Percentiles rank a stretch among this genome's conserved stretches.
These are phyloP conservation scores for Rhizoclosmatium sp. DNA, from an alignment of 192 early-diverging fungal species.

Conservation along the genomic window DNA sequence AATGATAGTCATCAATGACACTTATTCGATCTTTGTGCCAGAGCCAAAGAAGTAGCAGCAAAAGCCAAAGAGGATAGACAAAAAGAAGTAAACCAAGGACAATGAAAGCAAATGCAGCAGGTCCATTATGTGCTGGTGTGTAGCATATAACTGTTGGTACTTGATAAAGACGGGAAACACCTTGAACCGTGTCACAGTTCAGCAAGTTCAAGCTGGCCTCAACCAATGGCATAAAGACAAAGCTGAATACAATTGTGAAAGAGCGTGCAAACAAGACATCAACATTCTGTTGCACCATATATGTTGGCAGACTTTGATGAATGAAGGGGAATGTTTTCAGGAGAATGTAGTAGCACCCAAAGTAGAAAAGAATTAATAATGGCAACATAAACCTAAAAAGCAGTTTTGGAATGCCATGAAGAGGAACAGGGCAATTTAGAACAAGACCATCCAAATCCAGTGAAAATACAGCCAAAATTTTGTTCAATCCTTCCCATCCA, in stretches of 20 bases:
- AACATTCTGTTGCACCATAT: constrained; percentile 10
- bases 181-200: constrained; percentile 23
- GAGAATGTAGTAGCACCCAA: constrained; percentile 3
- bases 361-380: constrained; percentile 6
- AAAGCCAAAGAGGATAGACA: constrained; percentile 16
- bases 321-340: not conserved
- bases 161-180: not conserved
- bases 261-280: constrained; percentile 18
- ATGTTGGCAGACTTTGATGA: constrained; percentile 3
- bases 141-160: constrained; percentile 29
- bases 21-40: not conserved
- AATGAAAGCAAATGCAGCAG: constrained; percentile 18
- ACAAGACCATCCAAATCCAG: constrained; percentile 37
- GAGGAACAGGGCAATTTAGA: constrained; percentile 21
- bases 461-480: constrained; percentile 23
- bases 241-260: constrained; percentile 15
- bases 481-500: constrained; percentile 13
- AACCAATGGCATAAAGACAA: constrained; percentile 31
- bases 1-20: not conserved
- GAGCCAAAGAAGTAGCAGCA: constrained; percentile 14
- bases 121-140: constrained; percentile 12
- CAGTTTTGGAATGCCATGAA: constrained; percentile 23
- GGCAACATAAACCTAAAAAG: constrained; percentile 37
- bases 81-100: constrained; percentile 22
- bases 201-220: constrained; percentile 19